A percentile compares a stretch with the other conserved stretches of the same genome.
These are phyloP conservation scores for Diaporthe nobilis DNA, from an alignment of 2,329 filamentous ascomycete genomes.

Conservation along the genomic window DNA sequence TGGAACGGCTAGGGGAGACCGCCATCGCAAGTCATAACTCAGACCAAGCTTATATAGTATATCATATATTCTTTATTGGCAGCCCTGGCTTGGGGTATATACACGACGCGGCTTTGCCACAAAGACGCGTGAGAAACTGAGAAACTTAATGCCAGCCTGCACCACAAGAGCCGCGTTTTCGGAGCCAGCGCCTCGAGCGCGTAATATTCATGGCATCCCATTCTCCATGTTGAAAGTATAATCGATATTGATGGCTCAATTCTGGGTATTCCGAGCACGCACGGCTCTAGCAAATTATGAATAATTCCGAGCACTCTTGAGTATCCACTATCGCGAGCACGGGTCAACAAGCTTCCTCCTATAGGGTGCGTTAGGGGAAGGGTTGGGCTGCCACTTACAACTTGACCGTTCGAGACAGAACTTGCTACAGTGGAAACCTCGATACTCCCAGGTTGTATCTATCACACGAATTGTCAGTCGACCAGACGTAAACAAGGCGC, in stretches of 20 bases:
- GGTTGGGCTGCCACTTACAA: conserved; percentile 62
- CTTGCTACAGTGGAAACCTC: conserved; percentile 82
- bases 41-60: neutral
- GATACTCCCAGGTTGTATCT: conserved; percentile 85
- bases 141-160: neutral
- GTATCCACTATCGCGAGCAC: conserved; percentile 69
- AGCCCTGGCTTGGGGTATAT: neutral
- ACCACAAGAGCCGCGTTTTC: neutral
- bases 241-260: neutral
- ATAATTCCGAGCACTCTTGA: conserved; percentile 67
- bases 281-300: conserved; percentile 42
- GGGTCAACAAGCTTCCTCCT: conserved; percentile 40
- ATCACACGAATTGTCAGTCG: conserved; percentile 27
- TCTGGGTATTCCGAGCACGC: neutral
- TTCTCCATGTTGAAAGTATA: too few species aligned
- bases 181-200: neutral
- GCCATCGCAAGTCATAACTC: neutral
- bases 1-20: neutral
- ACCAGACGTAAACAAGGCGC: neutral
- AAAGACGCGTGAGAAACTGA: neutral
- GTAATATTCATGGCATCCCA: neutral
- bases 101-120: neutral
- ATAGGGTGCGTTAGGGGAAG: neutral
- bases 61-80: neutral
- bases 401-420: conserved; percentile 87